phyloP scores from a whole-genome alignment of 192 early-diverging fungal species.

The Pilobolus umbonatus region DNA sequence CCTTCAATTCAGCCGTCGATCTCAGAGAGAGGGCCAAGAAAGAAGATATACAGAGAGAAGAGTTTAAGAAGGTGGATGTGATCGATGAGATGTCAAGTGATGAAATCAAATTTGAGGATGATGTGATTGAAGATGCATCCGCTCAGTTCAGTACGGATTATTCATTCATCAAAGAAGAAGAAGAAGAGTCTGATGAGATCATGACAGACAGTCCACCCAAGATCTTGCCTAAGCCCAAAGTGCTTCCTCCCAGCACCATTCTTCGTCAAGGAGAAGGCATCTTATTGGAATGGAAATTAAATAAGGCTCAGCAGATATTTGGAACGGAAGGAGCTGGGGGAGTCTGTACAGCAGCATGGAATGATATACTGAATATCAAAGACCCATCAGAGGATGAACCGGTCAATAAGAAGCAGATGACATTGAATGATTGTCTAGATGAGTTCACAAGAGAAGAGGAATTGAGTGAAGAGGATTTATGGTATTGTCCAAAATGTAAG shows the following conservation, averaged over 20 bases:
- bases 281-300: slow-evolving; percentile 16
- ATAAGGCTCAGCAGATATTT: slow-evolving; percentile 23
- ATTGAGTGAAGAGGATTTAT: slow-evolving; percentile 68
- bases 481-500: slow-evolving; percentile 78
- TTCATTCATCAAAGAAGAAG: no score
- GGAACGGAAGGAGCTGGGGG: background rate
- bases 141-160: no score
- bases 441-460: slow-evolving; percentile 74
- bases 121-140: no score
- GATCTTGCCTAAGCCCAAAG: background rate
- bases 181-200: background rate
- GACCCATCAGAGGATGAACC: slow-evolving; percentile 13
- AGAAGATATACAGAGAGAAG: slow-evolving; percentile 1
- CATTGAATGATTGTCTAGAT: slow-evolving; percentile 64
- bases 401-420: slow-evolving; percentile 35
- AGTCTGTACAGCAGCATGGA: slow-evolving; percentile 19
- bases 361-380: slow-evolving; percentile 16
- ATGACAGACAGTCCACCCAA: no score
- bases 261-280: slow-evolving; percentile 34
- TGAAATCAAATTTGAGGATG: no score
- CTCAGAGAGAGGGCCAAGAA: slow-evolving; percentile 8
- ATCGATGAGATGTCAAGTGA: no score
- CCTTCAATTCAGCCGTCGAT: background rate
- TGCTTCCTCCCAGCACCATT: background rate
- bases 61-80: background rate